Conservation (phyloP, 441 rosid species). For the Biscutella laevigata region DNA sequence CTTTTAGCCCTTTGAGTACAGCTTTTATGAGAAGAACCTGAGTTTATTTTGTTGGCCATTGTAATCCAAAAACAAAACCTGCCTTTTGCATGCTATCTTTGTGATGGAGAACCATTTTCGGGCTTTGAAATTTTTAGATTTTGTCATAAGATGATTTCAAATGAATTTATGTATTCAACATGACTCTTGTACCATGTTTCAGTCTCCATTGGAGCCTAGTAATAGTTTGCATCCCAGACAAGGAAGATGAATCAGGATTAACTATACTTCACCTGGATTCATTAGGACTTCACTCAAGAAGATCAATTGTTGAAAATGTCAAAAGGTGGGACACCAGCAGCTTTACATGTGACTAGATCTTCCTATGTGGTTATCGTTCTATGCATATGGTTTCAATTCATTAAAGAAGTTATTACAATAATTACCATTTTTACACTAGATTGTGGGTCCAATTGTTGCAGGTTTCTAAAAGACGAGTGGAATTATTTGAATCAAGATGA, state of each 20-base stretch:
- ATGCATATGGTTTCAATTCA: neutral
- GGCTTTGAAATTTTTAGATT: neutral
- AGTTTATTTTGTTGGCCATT: neutral
- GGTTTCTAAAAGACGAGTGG: slow-evolving; percentile 81
- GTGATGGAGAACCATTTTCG: neutral
- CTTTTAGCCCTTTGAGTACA: neutral
- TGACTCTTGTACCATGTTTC: slow-evolving; percentile 22
- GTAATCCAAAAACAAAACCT: neutral
- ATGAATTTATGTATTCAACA: neutral
- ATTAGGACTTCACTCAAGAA: slow-evolving; percentile 60
- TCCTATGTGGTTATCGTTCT: neutral
- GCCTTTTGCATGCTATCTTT: neutral
- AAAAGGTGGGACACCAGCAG: slow-evolving; percentile 49
- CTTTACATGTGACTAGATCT: neutral
- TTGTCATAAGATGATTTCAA: neutral
- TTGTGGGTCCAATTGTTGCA: slow-evolving; percentile 23
- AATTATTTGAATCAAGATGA: slow-evolving; percentile 41
- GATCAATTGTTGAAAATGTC: slow-evolving; percentile 50
- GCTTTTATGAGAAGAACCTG: neutral
- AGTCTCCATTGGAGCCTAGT: slow-evolving; percentile 97
- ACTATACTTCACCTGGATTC: slow-evolving; percentile 91
- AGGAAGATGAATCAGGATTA: slow-evolving; percentile 68
- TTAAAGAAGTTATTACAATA: neutral
- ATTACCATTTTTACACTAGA: neutral
- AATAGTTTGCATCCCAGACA: slow-evolving; percentile 78